Evolutionary conservation across 2,329 filamentous ascomycete genomes (phyloP), one percentile per base, ranked within the genome.

Genomic region (Colletotrichum tanaceti): DNA sequence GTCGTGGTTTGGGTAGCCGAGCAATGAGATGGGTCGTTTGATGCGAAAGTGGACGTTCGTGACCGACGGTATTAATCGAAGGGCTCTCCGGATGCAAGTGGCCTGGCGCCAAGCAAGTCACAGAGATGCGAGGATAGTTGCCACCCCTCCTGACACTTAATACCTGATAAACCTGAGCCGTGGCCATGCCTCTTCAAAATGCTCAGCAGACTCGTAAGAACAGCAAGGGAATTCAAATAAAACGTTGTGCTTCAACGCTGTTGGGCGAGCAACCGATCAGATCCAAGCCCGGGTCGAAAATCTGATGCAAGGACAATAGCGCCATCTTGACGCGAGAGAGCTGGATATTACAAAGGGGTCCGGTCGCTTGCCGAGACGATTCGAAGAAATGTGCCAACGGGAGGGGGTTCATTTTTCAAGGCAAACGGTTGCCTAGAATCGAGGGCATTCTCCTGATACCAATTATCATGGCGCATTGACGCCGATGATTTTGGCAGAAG

Each of bases 351-450:
- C 80, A 82, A 4, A 76, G 81, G 68, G 70, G 77, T 2, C 79
- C 83, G 0, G 77, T 79, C 0, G 83, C 80, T 72, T 86, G 83
- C 73, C 77, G 73, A 5, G 78, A 80, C 20, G 77, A 84, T 43
- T 67, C 72, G 14, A 77, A 73, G 43, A 79, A 80, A 53, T 86
- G 84, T 58, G 78, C 84, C 16, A 71, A 77, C 16, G 83, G 84
- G 0, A 81, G 84, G 0, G 24, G 2, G 2, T 24, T 24, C 4
- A 3, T 24, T 24, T 24, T 24, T 24, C 4, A 9, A 85, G 85
- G 75, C 83, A 85, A 73, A 85, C 85, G 79, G 81, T 85, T 63
- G 83, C 78, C 1, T 85, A 80, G 79, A 78, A 85, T 61, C 83
- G 79, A 79, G 67, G 72, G 77, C 73, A 1, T 41, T 4, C 16